A percentile compares a stretch with the other conserved stretches of the same genome.
phyloP scores from a whole-genome alignment of 179 eudicot genomes.

The Gypsophila paniculata region DNA sequence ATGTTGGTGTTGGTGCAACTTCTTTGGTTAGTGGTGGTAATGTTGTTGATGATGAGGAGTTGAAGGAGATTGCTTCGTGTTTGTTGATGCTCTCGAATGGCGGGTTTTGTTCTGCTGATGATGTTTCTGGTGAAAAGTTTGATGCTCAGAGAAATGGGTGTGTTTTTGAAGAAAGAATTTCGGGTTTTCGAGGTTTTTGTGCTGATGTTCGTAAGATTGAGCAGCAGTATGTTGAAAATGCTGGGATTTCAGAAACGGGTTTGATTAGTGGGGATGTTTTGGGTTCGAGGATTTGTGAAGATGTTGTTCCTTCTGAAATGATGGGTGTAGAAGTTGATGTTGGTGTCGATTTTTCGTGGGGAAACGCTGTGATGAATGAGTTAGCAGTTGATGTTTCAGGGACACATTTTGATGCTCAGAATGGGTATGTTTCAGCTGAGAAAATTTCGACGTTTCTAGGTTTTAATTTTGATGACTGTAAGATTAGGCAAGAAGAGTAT shows the following conservation, averaged over 20 bases:
- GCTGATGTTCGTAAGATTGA: background rate
- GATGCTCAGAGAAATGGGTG: no score
- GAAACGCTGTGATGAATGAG: background rate
- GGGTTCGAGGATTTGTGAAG: background rate
- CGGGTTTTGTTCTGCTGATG: constrained; percentile 20
- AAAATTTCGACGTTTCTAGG: constrained; percentile 5
- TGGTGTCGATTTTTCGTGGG: background rate
- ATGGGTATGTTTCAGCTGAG: constrained; percentile 15
- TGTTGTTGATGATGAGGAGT: constrained; percentile 25
- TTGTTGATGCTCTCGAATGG: constrained; percentile 35
- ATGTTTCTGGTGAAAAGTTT: no score
- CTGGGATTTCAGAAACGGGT: background rate
- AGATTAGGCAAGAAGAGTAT: background rate
- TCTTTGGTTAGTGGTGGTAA: background rate
- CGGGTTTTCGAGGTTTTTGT: background rate
- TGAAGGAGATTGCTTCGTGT: constrained; percentile 33
- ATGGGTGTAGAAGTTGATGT: background rate
- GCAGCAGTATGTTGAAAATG: background rate
- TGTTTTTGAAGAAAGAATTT: constrained; percentile 6
- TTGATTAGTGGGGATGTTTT: background rate
- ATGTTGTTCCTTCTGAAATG: constrained; percentile 12
- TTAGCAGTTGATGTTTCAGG: background rate
- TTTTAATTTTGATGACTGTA: constrained; percentile 10
- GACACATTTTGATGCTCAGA: constrained; percentile 8
- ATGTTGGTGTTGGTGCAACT: background rate